Evolutionary conservation across 306 rosid species (phyloP).

Genomic region (Cicer cuneatum): DNA sequence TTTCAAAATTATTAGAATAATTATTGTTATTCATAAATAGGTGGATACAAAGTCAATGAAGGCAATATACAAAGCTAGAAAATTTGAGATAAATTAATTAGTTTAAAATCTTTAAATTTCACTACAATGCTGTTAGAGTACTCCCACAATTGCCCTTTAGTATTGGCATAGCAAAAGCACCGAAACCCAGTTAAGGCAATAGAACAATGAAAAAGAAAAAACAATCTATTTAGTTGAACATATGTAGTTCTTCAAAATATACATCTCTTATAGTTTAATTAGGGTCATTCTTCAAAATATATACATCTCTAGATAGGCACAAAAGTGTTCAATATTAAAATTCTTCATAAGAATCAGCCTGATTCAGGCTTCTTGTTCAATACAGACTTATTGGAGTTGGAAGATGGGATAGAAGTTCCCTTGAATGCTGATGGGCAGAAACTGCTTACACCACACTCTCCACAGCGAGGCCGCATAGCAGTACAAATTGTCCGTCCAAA

Average conservation of each 20-base stretch:
- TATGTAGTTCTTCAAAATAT: not conserved
- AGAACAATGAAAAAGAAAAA: not conserved
- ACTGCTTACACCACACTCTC: slow-evolving; percentile 60
- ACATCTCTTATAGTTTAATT: not conserved
- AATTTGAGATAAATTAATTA: not conserved
- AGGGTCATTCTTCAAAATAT: not conserved
- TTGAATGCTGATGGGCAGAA: slow-evolving; percentile 83
- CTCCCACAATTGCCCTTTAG: not conserved
- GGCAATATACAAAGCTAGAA: not conserved
- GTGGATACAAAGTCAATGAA: not conserved
- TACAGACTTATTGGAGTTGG: slow-evolving; percentile 55
- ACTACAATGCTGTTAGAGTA: not conserved
- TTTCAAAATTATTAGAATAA: not conserved
- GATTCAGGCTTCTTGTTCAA: slow-evolving; percentile 48
- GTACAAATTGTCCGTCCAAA: slow-evolving; percentile 88
- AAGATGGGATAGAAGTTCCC: slow-evolving; percentile 56
- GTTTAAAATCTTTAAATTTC: not conserved
- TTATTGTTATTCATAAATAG: not conserved
- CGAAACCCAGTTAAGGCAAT: not conserved
- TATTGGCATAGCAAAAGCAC: not conserved
- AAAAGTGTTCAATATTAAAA: not conserved
- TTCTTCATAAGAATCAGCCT: not conserved
- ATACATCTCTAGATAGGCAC: not conserved
- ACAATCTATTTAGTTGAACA: not conserved
- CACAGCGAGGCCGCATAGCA: slow-evolving; percentile 79